Conservation (phyloP, 1,284 basidiomycete genomes). For the Stereum hirsutum region DNA sequence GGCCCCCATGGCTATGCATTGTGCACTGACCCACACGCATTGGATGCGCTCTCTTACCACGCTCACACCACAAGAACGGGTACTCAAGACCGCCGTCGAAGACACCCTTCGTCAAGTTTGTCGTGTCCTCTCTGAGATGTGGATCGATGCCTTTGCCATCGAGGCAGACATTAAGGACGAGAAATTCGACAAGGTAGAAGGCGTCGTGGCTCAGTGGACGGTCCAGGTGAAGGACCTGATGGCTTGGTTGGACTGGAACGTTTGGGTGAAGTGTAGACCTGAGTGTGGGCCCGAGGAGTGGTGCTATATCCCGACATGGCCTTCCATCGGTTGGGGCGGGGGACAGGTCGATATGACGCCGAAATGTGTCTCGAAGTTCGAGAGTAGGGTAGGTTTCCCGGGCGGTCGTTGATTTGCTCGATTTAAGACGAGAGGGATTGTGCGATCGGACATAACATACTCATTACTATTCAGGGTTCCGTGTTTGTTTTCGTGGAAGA, state of each 20-base stretch:
- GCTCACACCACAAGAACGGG: conserved; percentile 25
- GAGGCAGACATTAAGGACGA: conserved; percentile 15
- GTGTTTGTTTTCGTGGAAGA: too few relatives aligned
- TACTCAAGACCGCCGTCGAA: conserved; percentile 23
- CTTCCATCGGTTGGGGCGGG: too few relatives aligned
- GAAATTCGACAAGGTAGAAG: neutral
- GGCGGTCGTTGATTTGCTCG: too few relatives aligned
- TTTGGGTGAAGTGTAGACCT: conserved; percentile 33
- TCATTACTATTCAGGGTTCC: too few relatives aligned
- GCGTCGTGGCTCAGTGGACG: conserved; percentile 21
- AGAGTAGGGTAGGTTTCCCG: too few relatives aligned
- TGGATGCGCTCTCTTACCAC: conserved; percentile 11
- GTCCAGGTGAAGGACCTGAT: conserved; percentile 22
- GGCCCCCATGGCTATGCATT: conserved; percentile 19
- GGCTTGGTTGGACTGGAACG: conserved; percentile 36
- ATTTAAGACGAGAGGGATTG: too few relatives aligned
- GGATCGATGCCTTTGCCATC: conserved; percentile 25
- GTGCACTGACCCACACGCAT: conserved; percentile 25
- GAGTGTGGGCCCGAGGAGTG: conserved; percentile 29
- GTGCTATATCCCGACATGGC: too few relatives aligned
- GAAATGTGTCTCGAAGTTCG: too few relatives aligned
- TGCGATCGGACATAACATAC: too few relatives aligned
- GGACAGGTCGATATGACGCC: too few relatives aligned
- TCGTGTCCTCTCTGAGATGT: conserved; percentile 30
- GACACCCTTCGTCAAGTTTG: conserved; percentile 34